Conservation (phyloP, 805 yeast species). For the Schizosaccharomyces octosporus region DNA sequence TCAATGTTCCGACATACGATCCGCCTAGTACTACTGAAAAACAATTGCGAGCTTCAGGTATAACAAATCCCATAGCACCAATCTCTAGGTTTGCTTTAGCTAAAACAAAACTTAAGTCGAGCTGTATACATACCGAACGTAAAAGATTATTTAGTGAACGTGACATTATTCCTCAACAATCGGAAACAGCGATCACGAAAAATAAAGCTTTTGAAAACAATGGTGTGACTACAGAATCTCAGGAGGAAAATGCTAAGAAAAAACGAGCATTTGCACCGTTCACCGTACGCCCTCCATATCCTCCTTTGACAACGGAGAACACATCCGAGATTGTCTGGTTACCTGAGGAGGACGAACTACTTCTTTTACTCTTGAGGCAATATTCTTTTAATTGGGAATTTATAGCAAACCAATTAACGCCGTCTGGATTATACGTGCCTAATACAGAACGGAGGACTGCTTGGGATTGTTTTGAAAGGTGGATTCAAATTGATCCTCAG, state of each 20-base stretch:
- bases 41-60: not conserved
- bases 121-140: not conserved
- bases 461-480: conserved; percentile 96
- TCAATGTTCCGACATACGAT: conserved; percentile 4
- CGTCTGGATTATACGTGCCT: conserved; percentile 32
- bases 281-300: not conserved
- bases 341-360: conserved; percentile 69
- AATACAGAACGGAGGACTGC: conserved; percentile 89
- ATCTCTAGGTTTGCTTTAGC: not conserved
- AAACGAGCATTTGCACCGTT: not conserved
- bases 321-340: conserved; percentile 44
- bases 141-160: conserved; percentile 17
- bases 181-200: not conserved
- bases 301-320: not conserved
- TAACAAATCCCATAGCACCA: not conserved
- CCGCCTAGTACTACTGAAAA: conserved; percentile 3
- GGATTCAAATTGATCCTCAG: conserved; percentile 77
- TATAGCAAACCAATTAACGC: conserved; percentile 56
- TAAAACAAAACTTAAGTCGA: not conserved
- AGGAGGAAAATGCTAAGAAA: not conserved
- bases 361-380: conserved; percentile 61
- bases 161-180: not conserved
- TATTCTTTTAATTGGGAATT: conserved; percentile 84
- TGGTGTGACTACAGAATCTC: too few species aligned
- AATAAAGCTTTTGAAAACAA: not conserved